Evolutionary conservation across 192 early-diverging fungal species (phyloP).

Genomic region (Coemansia sp.): DNA sequence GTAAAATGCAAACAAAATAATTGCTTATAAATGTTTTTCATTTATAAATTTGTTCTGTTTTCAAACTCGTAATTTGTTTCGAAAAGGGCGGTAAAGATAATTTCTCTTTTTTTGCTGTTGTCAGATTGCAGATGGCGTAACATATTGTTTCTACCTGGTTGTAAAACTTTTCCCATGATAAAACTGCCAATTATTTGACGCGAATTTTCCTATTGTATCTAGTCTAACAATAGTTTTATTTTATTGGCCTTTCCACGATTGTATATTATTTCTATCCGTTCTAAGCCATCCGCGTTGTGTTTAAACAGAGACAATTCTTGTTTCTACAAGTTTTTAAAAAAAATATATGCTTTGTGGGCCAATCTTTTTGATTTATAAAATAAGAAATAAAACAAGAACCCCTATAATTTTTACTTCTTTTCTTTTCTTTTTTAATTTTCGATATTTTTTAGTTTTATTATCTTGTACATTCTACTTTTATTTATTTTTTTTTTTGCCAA

Average conservation of each 20-base stretch:
- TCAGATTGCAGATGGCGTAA: neutral
- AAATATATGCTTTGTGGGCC: neutral
- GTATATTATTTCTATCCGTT: neutral
- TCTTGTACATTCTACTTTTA: conserved; percentile 2
- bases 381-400: neutral
- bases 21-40: neutral
- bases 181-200: neutral
- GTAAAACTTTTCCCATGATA: neutral
- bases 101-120: too few relatives aligned
- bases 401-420: neutral
- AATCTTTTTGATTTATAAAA: neutral
- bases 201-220: neutral
- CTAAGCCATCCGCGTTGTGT: neutral
- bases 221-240: neutral
- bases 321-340: neutral
- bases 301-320: neutral
- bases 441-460: neutral
- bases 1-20: neutral
- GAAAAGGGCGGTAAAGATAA: too few relatives aligned
- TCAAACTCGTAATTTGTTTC: too few relatives aligned
- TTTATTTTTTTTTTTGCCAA: neutral
- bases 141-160: neutral
- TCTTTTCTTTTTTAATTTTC: neutral
- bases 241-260: neutral
- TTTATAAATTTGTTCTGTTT: too few relatives aligned